Base-by-base conservation (phyloP, 257 asterid genomes). In the Solanum lycopersicoides region DNA sequence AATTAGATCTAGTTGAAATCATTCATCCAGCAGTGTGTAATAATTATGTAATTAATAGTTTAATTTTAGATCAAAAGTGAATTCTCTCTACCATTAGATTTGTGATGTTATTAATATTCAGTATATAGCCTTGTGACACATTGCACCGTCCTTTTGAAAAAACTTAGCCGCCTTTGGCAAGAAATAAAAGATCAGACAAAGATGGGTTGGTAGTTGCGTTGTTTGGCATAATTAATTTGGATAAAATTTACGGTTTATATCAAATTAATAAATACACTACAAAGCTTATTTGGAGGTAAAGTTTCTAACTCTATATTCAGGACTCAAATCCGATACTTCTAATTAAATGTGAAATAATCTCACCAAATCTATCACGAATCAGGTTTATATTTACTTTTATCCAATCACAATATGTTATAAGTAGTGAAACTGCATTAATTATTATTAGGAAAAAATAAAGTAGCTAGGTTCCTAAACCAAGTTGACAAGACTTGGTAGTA, bases 311-410 rank as follows among this genome's bases (percentile, higher is more conserved):
- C 1, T 18, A 53, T 7, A 18, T 53, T 18, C 11, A 53, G 4
- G 2, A 18, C 0, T 8, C n/a, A 53, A 53, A 53, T 1, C 16
- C 2, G 0, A 50, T 2, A 15, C 0, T 7, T 53, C 0, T 18
- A 0, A 53, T 53, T 53, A 53, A 53, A 9, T 16, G 0, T 53
- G 9, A 1, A 53, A 7, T 53, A 53, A 7, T 16, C n/a, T 50
- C 60, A 15, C 21, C 1, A n/a, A 50, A 5, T 50, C 1, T 50
- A 50, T 8, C 23, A 16, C 9, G 18, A 50, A 1, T 50, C 0
- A 50, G 21, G 0, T 50, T 50, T 53, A 53, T 53, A 53, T 16
- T 35, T n/a, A 32, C 41, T 20, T 35, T 73, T 73, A 11, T 45
- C 79, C 47, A 73, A 73, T 35, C 47, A 35, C 47, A 20, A 73